Evolutionary conservation across 352 stramenopile genomes (phyloP), one percentile per base, ranked within the genome.

Genomic region (Globisporangium ultimum): DNA sequence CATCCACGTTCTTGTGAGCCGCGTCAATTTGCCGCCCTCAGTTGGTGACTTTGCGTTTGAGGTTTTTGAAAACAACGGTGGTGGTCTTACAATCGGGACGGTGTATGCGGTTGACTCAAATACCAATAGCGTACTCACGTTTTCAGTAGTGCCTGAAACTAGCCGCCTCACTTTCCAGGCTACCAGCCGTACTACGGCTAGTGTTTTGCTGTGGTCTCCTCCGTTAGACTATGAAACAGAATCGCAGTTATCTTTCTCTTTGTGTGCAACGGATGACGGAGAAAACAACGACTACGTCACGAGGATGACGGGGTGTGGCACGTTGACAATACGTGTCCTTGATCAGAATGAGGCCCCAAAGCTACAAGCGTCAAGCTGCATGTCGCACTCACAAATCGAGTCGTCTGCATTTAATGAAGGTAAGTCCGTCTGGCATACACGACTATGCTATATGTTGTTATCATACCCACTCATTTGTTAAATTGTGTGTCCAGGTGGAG

Each of bases 181-280:
- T n/a, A 46, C 66, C 7, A 69, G 45, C 34, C 72, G 58, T 40
- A 66, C 38, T 17, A 42, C 55, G 8, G 63, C 74, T 0, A 68
- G 74, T 46, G 61, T 87, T 0, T 80, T 64, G 34, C 4, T 80
- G 0, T 71, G 52, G 71, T 15, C 20, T 12, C 18, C 67, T 13
- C 15, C 20, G 4, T 48, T 88, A 14, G 72, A 85, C 48, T 82
- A 66, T 48, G 78, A 85, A 60, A 66, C 48, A 0, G 51, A 72
- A 42, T 53, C 72, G 1, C 28, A 48, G 2, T n/a, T 82, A 12
- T 58, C 15, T 2, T 76, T 77, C 36, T 48, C 67, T 8, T 24
- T 88, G 1, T 88, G 78, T 21, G 72, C 73, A n/a, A 73, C 61
- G 0, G 78, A 88, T 48, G 76, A 87, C 43, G 76, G 76, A 24